Evolutionary conservation across 208 protist species (phyloP).

Genomic region (Leishmania amazonensis): DNA sequence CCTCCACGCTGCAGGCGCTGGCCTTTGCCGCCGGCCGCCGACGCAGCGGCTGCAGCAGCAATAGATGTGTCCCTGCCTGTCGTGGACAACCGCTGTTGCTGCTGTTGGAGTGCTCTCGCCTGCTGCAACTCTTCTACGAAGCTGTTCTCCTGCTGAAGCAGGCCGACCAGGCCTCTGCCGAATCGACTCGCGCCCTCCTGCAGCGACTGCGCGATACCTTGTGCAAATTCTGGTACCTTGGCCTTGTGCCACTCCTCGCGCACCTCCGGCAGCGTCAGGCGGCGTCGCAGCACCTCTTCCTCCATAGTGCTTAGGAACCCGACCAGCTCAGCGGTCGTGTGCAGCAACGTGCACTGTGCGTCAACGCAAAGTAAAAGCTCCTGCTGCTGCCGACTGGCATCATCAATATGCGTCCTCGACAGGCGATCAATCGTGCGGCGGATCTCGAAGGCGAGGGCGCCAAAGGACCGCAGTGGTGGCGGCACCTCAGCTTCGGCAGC

Average conservation of each 20-base stretch:
- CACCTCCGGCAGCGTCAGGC: slow-evolving; percentile 52
- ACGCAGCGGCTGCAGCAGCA: neutral
- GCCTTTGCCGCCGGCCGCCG: neutral
- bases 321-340: slow-evolving; percentile 37
- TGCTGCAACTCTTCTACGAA: slow-evolving; percentile 23
- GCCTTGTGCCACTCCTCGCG: slow-evolving; percentile 64
- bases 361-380: slow-evolving; percentile 38
- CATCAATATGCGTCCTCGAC: slow-evolving; percentile 51
- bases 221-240: slow-evolving; percentile 44
- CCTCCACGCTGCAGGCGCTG: neutral
- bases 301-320: slow-evolving; percentile 65
- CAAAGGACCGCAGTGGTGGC: slow-evolving; percentile 23
- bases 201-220: slow-evolving; percentile 31
- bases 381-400: slow-evolving; percentile 29
- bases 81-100: neutral
- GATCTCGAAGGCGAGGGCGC: slow-evolving; percentile 38
- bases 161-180: slow-evolving; percentile 37
- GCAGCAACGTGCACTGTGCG: slow-evolving; percentile 39
- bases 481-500: neutral
- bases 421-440: slow-evolving; percentile 35
- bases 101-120: neutral
- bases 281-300: slow-evolving; percentile 34
- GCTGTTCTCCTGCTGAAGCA: slow-evolving; percentile 52
- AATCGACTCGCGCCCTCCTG: slow-evolving; percentile 31
- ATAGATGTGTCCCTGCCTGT: neutral